A percentile compares a stretch with the other conserved stretches of the same genome.
Evolutionary conservation across 148 eudicot species (phyloP).

Genomic region (Fagopyrum homotropicum): DNA sequence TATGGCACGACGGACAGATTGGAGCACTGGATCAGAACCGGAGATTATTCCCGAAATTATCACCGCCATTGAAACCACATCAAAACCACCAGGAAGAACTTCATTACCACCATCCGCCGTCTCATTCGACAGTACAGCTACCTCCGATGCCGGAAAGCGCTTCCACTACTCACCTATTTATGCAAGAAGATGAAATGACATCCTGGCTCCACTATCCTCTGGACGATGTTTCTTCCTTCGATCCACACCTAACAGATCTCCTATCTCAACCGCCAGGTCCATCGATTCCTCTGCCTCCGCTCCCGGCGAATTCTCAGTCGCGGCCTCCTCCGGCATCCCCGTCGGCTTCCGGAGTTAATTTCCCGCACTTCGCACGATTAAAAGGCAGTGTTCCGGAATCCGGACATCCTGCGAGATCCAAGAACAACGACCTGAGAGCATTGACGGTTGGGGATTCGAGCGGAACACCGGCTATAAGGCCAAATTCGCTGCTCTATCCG

Average conservation of each 20-base stretch:
- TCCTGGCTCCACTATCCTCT: slow-evolving; percentile 66
- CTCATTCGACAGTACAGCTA: background rate
- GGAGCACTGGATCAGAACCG: slow-evolving; percentile 38
- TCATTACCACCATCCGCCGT: background rate
- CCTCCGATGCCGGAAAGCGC: slow-evolving; percentile 10
- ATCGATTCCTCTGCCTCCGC: slow-evolving; percentile 16
- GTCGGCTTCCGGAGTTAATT: slow-evolving; percentile 20
- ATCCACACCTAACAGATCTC: slow-evolving; percentile 39
- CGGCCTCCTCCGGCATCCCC: slow-evolving; percentile 10
- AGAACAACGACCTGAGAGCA: slow-evolving; percentile 16
- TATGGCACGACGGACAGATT: slow-evolving; percentile 62
- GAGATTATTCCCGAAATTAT: slow-evolving; percentile 15
- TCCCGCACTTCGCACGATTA: slow-evolving; percentile 35
- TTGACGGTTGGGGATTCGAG: slow-evolving; percentile 49
- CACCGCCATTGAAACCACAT: slow-evolving; percentile 11
- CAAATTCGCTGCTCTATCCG: slow-evolving; percentile 1
- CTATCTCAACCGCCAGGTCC: slow-evolving; percentile 17
- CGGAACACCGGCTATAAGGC: slow-evolving; percentile 14
- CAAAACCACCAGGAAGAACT: background rate
- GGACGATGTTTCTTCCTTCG: slow-evolving; percentile 31
- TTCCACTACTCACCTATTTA: slow-evolving; percentile 31
- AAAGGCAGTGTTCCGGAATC: slow-evolving; percentile 2
- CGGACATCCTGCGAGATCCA: slow-evolving; percentile 21
- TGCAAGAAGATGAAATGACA: slow-evolving; percentile 75
- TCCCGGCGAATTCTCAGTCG: background rate